Evolutionary conservation across 192 early-diverging fungal species (phyloP).

Genomic region (Backusella tuberculispora): DNA sequence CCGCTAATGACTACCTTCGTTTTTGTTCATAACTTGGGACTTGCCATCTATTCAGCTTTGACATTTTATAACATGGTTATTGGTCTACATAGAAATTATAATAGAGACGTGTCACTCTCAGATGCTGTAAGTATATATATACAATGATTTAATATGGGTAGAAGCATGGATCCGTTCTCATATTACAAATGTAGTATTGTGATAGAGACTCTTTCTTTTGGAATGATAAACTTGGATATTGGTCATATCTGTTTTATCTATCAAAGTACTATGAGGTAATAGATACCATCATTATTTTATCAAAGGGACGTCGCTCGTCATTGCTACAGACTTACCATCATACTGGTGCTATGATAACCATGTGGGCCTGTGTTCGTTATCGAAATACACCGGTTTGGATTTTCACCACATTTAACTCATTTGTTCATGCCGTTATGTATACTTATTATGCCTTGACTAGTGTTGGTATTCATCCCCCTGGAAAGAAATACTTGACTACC

Average conservation of each 20-base stretch:
- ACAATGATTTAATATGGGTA: neutral
- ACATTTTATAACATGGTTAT: slow-evolving; percentile 69
- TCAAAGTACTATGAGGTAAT: slow-evolving; percentile 88
- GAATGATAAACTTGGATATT: slow-evolving; percentile 76
- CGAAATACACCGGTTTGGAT: slow-evolving; percentile 77
- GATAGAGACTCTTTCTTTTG: slow-evolving; percentile 65
- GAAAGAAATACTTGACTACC: slow-evolving; percentile 78
- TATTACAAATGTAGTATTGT: slow-evolving; percentile 50
- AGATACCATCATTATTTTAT: slow-evolving; percentile 84
- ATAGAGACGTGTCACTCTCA: slow-evolving; percentile 45
- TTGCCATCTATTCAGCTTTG: slow-evolving; percentile 72
- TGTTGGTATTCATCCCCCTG: slow-evolving; percentile 73
- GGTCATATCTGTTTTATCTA: slow-evolving; percentile 85
- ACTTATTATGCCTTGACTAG: slow-evolving; percentile 78
- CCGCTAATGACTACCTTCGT: slow-evolving; percentile 71
- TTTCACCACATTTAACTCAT: slow-evolving; percentile 82
- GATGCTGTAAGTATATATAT: slow-evolving; percentile 57
- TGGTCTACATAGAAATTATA: slow-evolving; percentile 55
- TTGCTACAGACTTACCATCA: slow-evolving; percentile 87
- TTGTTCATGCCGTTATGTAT: slow-evolving; percentile 90
- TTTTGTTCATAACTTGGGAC: slow-evolving; percentile 74
- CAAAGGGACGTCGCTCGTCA: slow-evolving; percentile 78
- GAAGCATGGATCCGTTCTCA: neutral
- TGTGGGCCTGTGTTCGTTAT: slow-evolving; percentile 72
- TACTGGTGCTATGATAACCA: slow-evolving; percentile 80